A percentile compares a stretch with the other conserved stretches of the same genome.
Evolutionary conservation across 352 stramenopile species (phyloP).

Genomic region (Phytopythium mirpurense): DNA sequence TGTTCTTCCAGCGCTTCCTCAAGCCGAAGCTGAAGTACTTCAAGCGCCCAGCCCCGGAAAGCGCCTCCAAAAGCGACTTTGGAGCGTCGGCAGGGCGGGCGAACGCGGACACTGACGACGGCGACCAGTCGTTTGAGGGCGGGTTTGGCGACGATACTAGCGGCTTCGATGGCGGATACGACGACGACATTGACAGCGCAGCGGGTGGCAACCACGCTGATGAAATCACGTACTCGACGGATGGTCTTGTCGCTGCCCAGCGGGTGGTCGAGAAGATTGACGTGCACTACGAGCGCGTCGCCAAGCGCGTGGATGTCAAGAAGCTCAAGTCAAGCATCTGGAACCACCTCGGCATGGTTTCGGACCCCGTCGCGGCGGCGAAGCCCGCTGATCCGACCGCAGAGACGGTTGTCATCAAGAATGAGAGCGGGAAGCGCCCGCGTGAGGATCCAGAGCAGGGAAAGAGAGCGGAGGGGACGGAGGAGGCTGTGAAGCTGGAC

Average conservation of each 20-base stretch:
- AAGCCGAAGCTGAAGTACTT: slow-evolving; percentile 71
- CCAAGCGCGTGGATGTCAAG: slow-evolving; percentile 97
- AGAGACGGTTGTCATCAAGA: slow-evolving; percentile 8
- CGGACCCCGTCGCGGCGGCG: not conserved
- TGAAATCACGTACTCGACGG: slow-evolving; percentile 37
- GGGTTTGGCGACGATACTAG: slow-evolving; percentile 36
- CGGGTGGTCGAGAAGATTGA: slow-evolving; percentile 94
- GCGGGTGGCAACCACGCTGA: slow-evolving; percentile 15
- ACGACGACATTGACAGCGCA: slow-evolving; percentile 25
- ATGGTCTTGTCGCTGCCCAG: slow-evolving; percentile 78
- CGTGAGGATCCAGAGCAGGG: slow-evolving; percentile 16
- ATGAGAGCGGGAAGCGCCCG: slow-evolving; percentile 28
- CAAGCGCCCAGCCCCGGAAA: slow-evolving; percentile 17
- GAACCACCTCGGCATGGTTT: slow-evolving; percentile 65
- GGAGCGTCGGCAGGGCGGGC: slow-evolving; percentile 5
- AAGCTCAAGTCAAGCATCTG: slow-evolving; percentile 96
- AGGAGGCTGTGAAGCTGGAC: slow-evolving; percentile 13
- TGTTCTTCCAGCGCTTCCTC: slow-evolving; percentile 77
- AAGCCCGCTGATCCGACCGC: not conserved
- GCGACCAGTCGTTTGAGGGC: slow-evolving; percentile 18
- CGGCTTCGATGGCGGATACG: slow-evolving; percentile 30
- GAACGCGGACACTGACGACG: slow-evolving; percentile 16
- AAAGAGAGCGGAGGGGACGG: slow-evolving; percentile 18
- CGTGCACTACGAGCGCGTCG: slow-evolving; percentile 90
- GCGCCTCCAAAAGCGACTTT: slow-evolving; percentile 12